Conservation (phyloP, 495 filamentous ascomycete genomes). For the Hyaloscypha finlandica region DNA sequence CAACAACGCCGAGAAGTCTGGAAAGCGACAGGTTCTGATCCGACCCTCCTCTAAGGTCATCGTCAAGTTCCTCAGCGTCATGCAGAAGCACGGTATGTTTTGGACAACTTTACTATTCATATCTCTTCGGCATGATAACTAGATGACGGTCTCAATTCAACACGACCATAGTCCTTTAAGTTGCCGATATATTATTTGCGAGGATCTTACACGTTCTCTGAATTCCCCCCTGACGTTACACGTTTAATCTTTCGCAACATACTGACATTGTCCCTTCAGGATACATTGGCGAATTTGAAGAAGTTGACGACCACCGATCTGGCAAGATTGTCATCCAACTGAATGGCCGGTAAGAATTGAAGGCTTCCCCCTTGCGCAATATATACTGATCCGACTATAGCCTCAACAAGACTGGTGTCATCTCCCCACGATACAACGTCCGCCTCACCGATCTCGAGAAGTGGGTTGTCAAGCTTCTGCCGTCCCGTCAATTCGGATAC, state of each 20-base stretch:
- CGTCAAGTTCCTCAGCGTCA: conserved; percentile 96
- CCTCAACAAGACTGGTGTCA: conserved; percentile 99
- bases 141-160: conserved; percentile 81
- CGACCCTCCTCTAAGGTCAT: conserved; percentile 98
- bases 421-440: conserved; percentile 98
- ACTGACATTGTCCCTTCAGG: conserved; percentile 65
- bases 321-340: conserved; percentile 98
- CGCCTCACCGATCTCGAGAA: conserved; percentile 96
- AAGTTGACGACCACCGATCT: conserved; percentile 98
- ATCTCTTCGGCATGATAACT: conserved; percentile 95
- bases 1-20: conserved; percentile 99
- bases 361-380: background rate
- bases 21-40: conserved; percentile 98
- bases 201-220: conserved; percentile 96
- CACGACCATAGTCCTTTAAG: conserved; percentile 98
- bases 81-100: conserved; percentile 97
- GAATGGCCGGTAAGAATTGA: conserved; percentile 64
- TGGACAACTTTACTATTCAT: conserved; percentile 14
- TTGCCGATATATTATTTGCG: conserved; percentile 86
- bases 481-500: conserved; percentile 99
- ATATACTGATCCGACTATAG: conserved; percentile 38
- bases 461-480: conserved; percentile 97
- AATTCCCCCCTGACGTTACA: conserved; percentile 68
- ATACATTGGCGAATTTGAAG: conserved; percentile 99
- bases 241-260: conserved; percentile 94